Base-by-base conservation (phyloP, 495 filamentous ascomycete species). In the Penicillium lagena region DNA sequence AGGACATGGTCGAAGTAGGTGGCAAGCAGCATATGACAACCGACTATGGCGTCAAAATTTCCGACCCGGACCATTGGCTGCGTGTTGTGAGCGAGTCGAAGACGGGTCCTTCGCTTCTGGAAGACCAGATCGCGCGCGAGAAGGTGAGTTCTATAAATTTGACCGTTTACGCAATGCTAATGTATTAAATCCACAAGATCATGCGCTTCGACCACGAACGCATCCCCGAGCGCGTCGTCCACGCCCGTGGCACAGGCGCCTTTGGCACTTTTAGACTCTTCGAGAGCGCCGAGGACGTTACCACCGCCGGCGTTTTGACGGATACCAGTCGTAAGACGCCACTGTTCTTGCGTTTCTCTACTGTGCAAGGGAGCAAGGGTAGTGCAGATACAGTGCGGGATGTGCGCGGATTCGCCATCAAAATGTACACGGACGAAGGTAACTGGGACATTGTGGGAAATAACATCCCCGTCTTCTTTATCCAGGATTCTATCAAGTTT, bases 161-260 rank as follows among this genome's bases (percentile, higher is more conserved):
- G 27, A 22, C 2, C 36, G 29, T 34, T 34, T 34, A 2, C 1
- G 32, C 9, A 34, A 2, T 34, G 32, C n/a, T 12, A 34, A 34
- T 34, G 22, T 22, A 22, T 4, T 4, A 22, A 22, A 22, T 22
- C 6, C 22, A 22, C 11, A 37, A 89, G 86, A 87, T 89, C 37
- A 78, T 81, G 58, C 77, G 81, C 45, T 91, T 95, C 56, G 87
- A 93, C 54, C 87, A 93, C 51, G 88, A 95, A 62, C 78, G 89
- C 41, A 91, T 93, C 41, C 89, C 89, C 3, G 89, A 94, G 64
- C 75, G 90, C 40, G 89, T 94, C 11, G 88, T 96, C 6, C 90
- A 96, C 57, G 90, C 90, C 27, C 85, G 89, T 29, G 90, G 89
- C 14, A 69, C 78, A 11, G 90, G 81, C 32, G 89, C 90, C 12